Evolutionary conservation across 129 eudicot genomes (phyloP), one percentile per base, ranked within the genome.

Genomic region (Oenanthe sinensis): DNA sequence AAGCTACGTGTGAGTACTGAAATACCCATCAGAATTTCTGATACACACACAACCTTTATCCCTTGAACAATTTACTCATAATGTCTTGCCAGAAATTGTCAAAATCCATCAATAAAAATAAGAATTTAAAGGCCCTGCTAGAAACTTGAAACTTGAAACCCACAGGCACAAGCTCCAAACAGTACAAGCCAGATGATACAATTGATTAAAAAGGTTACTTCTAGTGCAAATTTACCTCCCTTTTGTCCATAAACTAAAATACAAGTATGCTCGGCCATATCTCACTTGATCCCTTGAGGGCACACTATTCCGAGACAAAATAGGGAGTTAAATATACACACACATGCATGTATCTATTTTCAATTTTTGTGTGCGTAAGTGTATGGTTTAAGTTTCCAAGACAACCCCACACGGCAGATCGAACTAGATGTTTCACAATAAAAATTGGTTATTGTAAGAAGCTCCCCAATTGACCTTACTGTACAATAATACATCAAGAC

Each of bases 381-480:
- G 22, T 44, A 44, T 37, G 3, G 58, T 45, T 40, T 74, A 17
- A 74, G 49, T 74, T 74, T 45, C 58, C 58, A 44, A 74, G 30
- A 74, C 40, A 74, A 45, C 13, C 58, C 77, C 55, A 45, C 58
- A 45, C 4, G 58, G 58, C 39, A 19, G n/a, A 60, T 60, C 2
- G 6, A 74, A 74, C 60, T 26, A 46, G 20, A 52, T 36, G 69
- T 36, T 72, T 3, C 76, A 52, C 69, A 76, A 55, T 49, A 0
- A 50, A 8, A 79, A 12, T 80, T 36, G 58, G 75, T 39, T 72
- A 73, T 33, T 33, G 36, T 17, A 4, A 73, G 69, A 72, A 78
- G 54, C 71, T 33, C 62, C 78, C 43, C 26, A 15, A 55, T 89
- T 89, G 93, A 89, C 93, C 87, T 89, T 83, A 71, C 58, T 47